Conservation (phyloP, 2,329 filamentous ascomycete genomes). For the Macrophomina tecta region DNA sequence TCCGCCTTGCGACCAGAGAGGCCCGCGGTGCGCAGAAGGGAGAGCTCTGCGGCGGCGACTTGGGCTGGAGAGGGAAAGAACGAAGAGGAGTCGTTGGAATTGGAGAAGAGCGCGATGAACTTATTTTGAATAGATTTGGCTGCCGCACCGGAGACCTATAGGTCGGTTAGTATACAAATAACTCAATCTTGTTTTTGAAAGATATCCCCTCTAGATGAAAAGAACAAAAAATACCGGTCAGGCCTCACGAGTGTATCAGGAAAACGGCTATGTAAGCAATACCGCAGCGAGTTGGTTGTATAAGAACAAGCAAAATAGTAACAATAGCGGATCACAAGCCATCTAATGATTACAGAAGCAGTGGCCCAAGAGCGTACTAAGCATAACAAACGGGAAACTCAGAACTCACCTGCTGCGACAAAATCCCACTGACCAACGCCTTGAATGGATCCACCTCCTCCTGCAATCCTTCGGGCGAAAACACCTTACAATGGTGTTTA, state of each 20-base stretch:
- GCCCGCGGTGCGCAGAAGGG: conserved; percentile 79
- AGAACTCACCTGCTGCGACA: conserved; percentile 76
- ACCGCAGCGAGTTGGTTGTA: no score
- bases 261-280: no score
- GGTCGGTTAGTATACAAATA: background rate
- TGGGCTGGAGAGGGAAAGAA: conserved; percentile 78
- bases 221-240: no score
- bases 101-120: conserved; percentile 74
- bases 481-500: conserved; percentile 76
- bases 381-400: background rate
- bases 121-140: conserved; percentile 87
- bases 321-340: background rate
- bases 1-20: conserved; percentile 95
- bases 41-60: conserved; percentile 68
- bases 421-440: conserved; percentile 82
- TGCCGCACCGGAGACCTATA: conserved; percentile 81
- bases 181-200: background rate
- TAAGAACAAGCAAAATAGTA: background rate
- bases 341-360: no score
- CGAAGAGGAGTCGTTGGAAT: conserved; percentile 34
- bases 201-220: background rate
- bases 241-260: no score
- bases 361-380: no score
- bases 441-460: conserved; percentile 90
- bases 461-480: conserved; percentile 80